Base-by-base conservation (phyloP, 331 rosid genomes). In the Phaseolus coccineus region DNA sequence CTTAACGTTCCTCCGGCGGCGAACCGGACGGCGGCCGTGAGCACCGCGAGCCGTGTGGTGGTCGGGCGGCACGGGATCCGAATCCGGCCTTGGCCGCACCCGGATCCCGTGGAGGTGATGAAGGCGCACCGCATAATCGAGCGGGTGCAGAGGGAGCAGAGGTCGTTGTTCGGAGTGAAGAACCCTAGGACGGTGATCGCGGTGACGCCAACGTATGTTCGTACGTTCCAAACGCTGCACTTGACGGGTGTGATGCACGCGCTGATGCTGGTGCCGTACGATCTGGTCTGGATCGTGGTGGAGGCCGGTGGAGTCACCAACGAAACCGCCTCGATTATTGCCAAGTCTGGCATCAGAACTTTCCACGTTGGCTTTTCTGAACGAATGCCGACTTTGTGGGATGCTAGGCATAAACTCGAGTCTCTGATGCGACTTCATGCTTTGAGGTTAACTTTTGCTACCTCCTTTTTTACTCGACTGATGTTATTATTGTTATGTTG, bases 11-110 rank as follows among this genome's bases (percentile, higher is more conserved):
- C 47, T 9, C 73, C 74, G 35, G 7, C 71, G 12, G 16, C 72
- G 8, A 93, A 91, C 82, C 62, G 75, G 39, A 91, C 89, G 16
- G 8, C 67, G 10, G 39, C 80, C 27, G 71, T 84, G 70, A 87
- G 95, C 86, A 79, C 84, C 13, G 47, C 86, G 52, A 93, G 99
- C 80, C 86, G 99, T 25, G 99, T 96, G 8, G 90, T 96, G 22
- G 99, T 96, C 15, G 99, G 99, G 22, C 85, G 99, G 66, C 99
- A 96, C 64, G 99, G 99, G 90, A 96, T 96, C 94, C 98, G 99
- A 80, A 89, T 96, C 86, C 87, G 98, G 69, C 93, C 99, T n/a
- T 96, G 99, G 99, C 99, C 99, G 5, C 99, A 95, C 78, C 99
- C 99, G 82, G 89, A 95, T 87, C 97, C 97, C 28, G 89, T 68